Base-by-base conservation (phyloP, 306 rosid genomes). In the Trichosanthes cucumerina region DNA sequence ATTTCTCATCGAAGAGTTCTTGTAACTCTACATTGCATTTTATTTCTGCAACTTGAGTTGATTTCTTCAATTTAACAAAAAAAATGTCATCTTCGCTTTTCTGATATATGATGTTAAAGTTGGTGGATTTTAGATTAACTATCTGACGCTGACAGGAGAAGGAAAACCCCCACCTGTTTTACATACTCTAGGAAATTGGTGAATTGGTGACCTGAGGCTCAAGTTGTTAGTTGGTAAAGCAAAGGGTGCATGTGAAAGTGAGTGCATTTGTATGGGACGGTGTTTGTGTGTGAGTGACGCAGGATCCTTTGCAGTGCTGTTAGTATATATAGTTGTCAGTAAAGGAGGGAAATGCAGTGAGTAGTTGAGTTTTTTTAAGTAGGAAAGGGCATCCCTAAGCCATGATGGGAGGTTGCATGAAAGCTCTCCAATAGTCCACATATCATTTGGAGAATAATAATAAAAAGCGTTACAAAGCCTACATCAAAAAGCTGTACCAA, bases 181-280 rank as follows among this genome's bases (percentile, higher is more conserved):
- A 36, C 23, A 64, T 12, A 9, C 33, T 23, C 1, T 23, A 57
- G 64, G 64, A 57, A 57, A n/a, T n/a, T n/a, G n/a, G n/a, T n/a
- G n/a, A n/a, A n/a, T 64, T 64, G 39, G 26, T 19, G 12, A n/a
- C n/a, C n/a, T n/a, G n/a, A 34, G 46, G 46, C 47, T 34, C 36
- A 9, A 8, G 24, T 64, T 64, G 26, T 18, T 64, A 63, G 71
- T 64, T 36, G 72, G 18, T 47, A 36, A n/a, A 64, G 26, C 72
- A 64, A 64, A 64, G 72, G 72, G 46, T 64, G 46, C 71, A 34
- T 64, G 70, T 16, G 24, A 64, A 64, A 64, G 71, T 34, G 71
- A 64, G 44, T 57, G 28, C 10, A 33, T 33, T 64, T 64, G 21
- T 7, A 16, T 64, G 71, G 71, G 71, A 33, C 9, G 9, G 71